Conservation (phyloP, 2,329 filamentous ascomycete species). For the Helotiales sp. region DNA sequence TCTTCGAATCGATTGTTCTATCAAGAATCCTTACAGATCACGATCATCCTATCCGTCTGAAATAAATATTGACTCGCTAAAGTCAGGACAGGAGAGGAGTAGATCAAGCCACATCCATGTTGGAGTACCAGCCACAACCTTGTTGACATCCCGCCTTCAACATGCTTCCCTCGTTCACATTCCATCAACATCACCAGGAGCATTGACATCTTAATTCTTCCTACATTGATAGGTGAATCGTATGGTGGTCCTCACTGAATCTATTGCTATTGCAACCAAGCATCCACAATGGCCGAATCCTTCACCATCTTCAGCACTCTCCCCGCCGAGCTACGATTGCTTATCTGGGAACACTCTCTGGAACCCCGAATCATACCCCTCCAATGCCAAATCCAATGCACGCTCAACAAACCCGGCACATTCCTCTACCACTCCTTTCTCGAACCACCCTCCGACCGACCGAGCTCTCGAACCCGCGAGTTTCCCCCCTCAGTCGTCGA, state of each 20-base stretch:
- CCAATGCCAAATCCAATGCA: conserved; percentile 13
- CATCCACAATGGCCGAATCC: neutral
- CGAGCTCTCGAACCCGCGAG: neutral
- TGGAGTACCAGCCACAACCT: neutral
- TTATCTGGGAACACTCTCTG: conserved; percentile 2
- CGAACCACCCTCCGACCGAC: neutral
- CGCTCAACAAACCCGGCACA: neutral
- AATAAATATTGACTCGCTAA: neutral
- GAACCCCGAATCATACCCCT: conserved; percentile 7
- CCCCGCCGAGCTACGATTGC: conserved; percentile 1
- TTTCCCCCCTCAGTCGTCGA: neutral
- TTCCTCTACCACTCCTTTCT: conserved; percentile 15
- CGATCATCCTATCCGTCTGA: neutral
- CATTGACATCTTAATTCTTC: neutral
- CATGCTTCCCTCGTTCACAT: too few relatives aligned
- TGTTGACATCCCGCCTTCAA: neutral
- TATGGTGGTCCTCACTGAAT: neutral
- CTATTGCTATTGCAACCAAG: neutral
- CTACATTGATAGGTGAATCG: neutral
- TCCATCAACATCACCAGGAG: neutral
- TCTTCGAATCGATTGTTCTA: too few relatives aligned
- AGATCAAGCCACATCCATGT: neutral
- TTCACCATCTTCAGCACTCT: neutral
- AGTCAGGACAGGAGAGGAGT: neutral
- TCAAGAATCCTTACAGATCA: too few relatives aligned